Evolutionary conservation across 2,329 filamentous ascomycete species (phyloP).

Genomic region (Trichoderma gracile): DNA sequence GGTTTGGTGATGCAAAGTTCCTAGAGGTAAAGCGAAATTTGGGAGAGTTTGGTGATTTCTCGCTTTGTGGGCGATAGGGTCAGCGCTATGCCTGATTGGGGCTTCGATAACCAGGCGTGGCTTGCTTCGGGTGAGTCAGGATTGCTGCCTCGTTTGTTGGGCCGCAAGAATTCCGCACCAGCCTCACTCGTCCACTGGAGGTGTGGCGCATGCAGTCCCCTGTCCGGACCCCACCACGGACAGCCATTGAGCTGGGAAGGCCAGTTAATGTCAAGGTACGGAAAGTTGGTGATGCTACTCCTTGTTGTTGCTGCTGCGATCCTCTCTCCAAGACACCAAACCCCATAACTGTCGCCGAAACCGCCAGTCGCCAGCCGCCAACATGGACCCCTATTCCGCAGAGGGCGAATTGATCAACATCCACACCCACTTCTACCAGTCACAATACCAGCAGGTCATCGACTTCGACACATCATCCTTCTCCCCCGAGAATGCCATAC

Average conservation of each 20-base stretch:
- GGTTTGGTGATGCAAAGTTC: constrained; percentile 47
- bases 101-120: constrained; percentile 19
- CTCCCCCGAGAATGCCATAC: constrained; percentile 73
- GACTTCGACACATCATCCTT: constrained; percentile 82
- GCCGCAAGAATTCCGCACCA: constrained; percentile 26
- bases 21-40: constrained; percentile 41
- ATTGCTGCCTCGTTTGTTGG: constrained; percentile 32
- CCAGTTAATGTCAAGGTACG: constrained; percentile 19
- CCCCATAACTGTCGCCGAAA: constrained; percentile 24
- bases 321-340: constrained; percentile 5
- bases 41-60: constrained; percentile 47
- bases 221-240: constrained; percentile 26
- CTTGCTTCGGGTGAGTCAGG: constrained; percentile 14
- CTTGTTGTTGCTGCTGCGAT: background rate
- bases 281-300: constrained; percentile 16
- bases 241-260: constrained; percentile 12
- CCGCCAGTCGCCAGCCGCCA: constrained; percentile 30
- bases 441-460: constrained; percentile 83
- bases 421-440: constrained; percentile 71
- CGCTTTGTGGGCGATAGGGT: constrained; percentile 49
- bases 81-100: constrained; percentile 39
- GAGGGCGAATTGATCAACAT: constrained; percentile 73
- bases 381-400: constrained; percentile 70
- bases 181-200: background rate
- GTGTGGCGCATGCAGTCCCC: constrained; percentile 20